Conservation (phyloP, 2,329 filamentous ascomycete species). For the Didymella pomorum region DNA sequence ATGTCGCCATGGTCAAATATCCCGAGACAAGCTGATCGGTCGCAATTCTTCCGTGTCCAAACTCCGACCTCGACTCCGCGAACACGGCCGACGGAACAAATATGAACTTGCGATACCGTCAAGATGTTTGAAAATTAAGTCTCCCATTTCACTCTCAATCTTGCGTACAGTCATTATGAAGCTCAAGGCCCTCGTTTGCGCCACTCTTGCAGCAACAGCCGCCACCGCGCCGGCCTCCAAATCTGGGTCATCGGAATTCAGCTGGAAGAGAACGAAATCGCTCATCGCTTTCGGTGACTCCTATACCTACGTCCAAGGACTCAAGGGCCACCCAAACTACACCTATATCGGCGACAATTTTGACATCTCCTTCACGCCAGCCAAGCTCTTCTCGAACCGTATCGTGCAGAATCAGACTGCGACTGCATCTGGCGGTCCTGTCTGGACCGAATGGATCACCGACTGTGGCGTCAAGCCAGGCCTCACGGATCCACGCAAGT, state of each 20-base stretch:
- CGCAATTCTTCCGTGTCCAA: conserved; percentile 26
- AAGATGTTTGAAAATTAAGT: background rate
- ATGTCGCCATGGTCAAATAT: background rate
- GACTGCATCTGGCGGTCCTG: conserved; percentile 60
- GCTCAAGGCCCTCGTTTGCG: conserved; percentile 3
- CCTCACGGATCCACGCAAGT: conserved; percentile 54
- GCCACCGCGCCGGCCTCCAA: conserved; percentile 7
- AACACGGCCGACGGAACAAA: conserved; percentile 6
- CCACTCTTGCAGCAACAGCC: conserved; percentile 9
- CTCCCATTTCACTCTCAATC: background rate
- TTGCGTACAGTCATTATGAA: conserved; percentile 19
- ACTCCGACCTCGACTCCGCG: background rate
- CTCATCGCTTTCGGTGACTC: conserved; percentile 60
- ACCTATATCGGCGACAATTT: conserved; percentile 64
- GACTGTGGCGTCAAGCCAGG: conserved; percentile 58
- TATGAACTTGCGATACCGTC: background rate
- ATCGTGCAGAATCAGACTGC: conserved; percentile 63
- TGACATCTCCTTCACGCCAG: conserved; percentile 56
- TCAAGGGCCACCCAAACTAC: conserved; percentile 59
- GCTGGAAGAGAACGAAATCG: conserved; percentile 32
- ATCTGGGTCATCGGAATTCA: conserved; percentile 14
- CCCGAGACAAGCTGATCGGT: conserved; percentile 18
- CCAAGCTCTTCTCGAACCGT: conserved; percentile 55
- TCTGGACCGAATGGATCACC: conserved; percentile 65
- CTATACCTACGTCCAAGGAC: conserved; percentile 64